Conservation (phyloP, 208 protist genomes). For the Pavlovales sp. region DNA sequence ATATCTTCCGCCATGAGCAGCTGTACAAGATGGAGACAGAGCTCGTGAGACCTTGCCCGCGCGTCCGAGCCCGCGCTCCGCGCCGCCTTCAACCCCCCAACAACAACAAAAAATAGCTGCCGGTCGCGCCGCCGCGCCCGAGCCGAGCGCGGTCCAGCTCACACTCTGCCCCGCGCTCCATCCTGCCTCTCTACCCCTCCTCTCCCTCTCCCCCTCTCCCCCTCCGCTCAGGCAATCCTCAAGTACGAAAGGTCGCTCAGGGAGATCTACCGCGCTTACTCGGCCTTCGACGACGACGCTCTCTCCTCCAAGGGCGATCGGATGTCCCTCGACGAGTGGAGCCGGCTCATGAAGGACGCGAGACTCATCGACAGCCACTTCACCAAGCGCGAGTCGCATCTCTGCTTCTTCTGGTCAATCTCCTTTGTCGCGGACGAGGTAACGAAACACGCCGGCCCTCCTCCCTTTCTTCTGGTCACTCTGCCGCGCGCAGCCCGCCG, state of each 20-base stretch:
- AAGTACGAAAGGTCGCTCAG: not conserved
- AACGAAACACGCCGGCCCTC: too few relatives aligned
- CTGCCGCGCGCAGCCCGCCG: too few relatives aligned
- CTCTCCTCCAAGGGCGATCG: not conserved
- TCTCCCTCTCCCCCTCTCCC: too few relatives aligned
- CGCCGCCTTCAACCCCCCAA: too few relatives aligned
- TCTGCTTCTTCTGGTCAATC: not conserved
- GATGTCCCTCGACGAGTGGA: not conserved
- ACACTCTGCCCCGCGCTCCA: too few relatives aligned
- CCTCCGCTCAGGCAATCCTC: not conserved
- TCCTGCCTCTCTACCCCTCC: too few relatives aligned
- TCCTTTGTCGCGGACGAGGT: not conserved
- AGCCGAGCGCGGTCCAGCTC: too few relatives aligned
- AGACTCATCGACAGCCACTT: not conserved
- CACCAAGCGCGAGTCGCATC: not conserved
- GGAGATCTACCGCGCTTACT: not conserved
- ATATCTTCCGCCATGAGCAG: not conserved
- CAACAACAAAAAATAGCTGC: too few relatives aligned
- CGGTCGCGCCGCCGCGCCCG: too few relatives aligned
- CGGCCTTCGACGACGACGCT: not conserved
- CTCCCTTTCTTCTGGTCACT: too few relatives aligned
- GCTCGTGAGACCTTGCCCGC: not conserved
- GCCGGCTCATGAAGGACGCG: not conserved
- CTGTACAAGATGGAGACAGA: not conserved
- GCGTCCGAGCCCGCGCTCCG: too few relatives aligned